Evolutionary conservation across 805 yeast genomes (phyloP).

Genomic region (Kuraishia floccosa): DNA sequence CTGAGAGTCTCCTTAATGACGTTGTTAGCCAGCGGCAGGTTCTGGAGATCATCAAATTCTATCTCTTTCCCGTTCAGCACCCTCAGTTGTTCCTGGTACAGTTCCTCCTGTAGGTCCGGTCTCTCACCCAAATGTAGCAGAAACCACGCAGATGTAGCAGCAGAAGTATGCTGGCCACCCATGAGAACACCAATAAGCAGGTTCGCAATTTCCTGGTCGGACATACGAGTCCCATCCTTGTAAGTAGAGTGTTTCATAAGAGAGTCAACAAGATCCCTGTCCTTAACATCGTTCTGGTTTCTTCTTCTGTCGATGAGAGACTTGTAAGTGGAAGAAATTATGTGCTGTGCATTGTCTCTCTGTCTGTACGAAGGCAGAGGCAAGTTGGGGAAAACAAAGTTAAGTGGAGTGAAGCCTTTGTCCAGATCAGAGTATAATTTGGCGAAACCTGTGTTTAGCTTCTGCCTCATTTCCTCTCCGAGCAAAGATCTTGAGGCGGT

Average conservation of each 20-base stretch:
- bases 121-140: conserved; percentile 81
- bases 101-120: conserved; percentile 75
- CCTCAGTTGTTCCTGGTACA: conserved; percentile 61
- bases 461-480: conserved; percentile 85
- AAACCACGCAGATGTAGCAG: conserved; percentile 94
- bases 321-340: conserved; percentile 73
- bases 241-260: conserved; percentile 74
- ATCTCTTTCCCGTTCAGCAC: conserved; percentile 55
- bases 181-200: conserved; percentile 88
- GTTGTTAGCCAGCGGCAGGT: conserved; percentile 73
- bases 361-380: conserved; percentile 68
- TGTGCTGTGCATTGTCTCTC: conserved; percentile 83
- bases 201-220: conserved; percentile 91
- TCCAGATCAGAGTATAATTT: conserved; percentile 82
- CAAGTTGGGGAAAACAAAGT: conserved; percentile 89
- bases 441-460: conserved; percentile 77
- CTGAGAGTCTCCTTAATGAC: conserved; percentile 89
- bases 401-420: conserved; percentile 92
- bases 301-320: conserved; percentile 69
- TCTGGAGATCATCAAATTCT: conserved; percentile 72
- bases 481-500: conserved; percentile 88
- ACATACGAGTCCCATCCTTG: conserved; percentile 90
- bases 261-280: conserved; percentile 83
- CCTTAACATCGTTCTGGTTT: conserved; percentile 60
- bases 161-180: conserved; percentile 99